Conservation (phyloP, 2,329 filamentous ascomycete species). For the Neonectria coccinea region DNA sequence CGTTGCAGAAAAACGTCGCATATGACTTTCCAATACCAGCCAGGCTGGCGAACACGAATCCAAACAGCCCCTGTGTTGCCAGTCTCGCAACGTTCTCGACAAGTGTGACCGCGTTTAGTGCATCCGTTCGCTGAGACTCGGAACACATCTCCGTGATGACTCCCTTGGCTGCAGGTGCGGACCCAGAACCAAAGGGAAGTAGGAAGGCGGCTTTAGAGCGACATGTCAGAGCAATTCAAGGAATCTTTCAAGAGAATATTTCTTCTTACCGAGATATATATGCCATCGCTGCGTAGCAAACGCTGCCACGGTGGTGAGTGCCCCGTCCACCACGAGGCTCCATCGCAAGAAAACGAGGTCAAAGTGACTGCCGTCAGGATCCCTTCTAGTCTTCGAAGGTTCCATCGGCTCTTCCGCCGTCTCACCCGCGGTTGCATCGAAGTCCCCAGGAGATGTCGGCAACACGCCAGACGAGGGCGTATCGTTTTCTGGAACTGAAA, state of each 20-base stretch:
- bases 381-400: slow-evolving; percentile 45
- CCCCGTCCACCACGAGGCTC: slow-evolving; percentile 73
- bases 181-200: slow-evolving; percentile 76
- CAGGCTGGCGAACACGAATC: slow-evolving; percentile 73
- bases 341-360: slow-evolving; percentile 76
- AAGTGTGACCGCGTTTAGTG: slow-evolving; percentile 75
- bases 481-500: slow-evolving; percentile 20
- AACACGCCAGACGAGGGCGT: slow-evolving; percentile 37
- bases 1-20: slow-evolving; percentile 76
- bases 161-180: slow-evolving; percentile 76
- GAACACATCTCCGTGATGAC: slow-evolving; percentile 79
- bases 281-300: slow-evolving; percentile 75
- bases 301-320: slow-evolving; percentile 71
- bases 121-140: slow-evolving; percentile 71
- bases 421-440: slow-evolving; percentile 56
- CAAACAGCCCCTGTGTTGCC: slow-evolving; percentile 73
- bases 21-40: slow-evolving; percentile 69
- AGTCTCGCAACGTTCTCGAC: slow-evolving; percentile 77
- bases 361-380: slow-evolving; percentile 66
- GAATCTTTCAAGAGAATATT: fast-evolving
- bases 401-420: slow-evolving; percentile 59
- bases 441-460: slow-evolving; percentile 54
- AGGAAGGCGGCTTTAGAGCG: slow-evolving; percentile 65
- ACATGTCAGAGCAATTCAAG: slow-evolving; percentile 1
- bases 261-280: slow-evolving; percentile 68